Conservation (phyloP, 305 asterid genomes). For the Fraxinus nigra region DNA sequence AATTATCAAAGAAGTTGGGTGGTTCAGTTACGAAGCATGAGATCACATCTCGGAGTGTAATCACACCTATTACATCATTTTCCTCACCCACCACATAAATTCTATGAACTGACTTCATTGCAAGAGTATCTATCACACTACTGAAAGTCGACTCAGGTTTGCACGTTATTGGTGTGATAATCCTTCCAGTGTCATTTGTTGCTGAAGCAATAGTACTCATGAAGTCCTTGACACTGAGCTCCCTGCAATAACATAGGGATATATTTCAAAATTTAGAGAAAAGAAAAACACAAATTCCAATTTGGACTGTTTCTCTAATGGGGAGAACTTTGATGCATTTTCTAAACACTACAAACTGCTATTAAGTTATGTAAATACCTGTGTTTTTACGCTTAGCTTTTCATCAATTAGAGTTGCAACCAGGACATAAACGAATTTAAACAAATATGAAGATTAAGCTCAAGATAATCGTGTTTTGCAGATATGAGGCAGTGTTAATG, state of each 20-base stretch:
- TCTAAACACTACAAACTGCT: background rate
- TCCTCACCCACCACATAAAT: constrained; percentile 42
- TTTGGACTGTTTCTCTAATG: background rate
- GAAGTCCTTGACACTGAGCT: constrained; percentile 65
- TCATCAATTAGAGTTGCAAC: too few species aligned
- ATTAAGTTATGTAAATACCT: too few species aligned
- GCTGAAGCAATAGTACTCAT: constrained; percentile 45
- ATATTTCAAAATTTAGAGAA: constrained; percentile 1
- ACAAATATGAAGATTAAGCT: too few species aligned
- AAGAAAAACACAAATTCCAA: background rate
- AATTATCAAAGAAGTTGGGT: constrained; percentile 49
- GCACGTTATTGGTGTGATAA: constrained; percentile 72
- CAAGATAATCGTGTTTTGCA: background rate
- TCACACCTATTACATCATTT: constrained; percentile 46
- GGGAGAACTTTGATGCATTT: background rate
- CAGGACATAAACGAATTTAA: too few species aligned
- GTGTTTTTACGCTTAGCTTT: too few species aligned
- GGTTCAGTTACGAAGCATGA: constrained; percentile 58
- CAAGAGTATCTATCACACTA: constrained; percentile 45
- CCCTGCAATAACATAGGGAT: constrained; percentile 39
- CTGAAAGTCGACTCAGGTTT: constrained; percentile 48
- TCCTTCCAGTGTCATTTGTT: constrained; percentile 36
- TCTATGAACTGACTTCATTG: constrained; percentile 42
- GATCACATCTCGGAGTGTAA: constrained; percentile 66
- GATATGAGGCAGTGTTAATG: background rate